phyloP scores from a whole-genome alignment of 257 asterid genomes.

The Craterostigma plantagineum region DNA sequence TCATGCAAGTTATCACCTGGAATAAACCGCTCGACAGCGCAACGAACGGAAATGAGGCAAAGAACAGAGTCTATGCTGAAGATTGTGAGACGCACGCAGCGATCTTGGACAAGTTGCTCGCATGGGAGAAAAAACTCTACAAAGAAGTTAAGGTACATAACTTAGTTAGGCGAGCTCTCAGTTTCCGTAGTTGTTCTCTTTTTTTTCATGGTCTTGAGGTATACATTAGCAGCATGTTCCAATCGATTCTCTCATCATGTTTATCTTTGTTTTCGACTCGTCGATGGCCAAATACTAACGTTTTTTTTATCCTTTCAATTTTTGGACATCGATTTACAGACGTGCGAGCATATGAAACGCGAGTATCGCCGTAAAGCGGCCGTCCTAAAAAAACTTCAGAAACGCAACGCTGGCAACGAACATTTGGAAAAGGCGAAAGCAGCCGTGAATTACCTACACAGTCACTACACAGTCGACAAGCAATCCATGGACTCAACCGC shows the following conservation, averaged over 20 bases:
- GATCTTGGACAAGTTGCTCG: constrained; percentile 80
- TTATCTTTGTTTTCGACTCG: too few relatives aligned
- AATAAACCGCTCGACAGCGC: constrained; percentile 67
- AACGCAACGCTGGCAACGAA: constrained; percentile 57
- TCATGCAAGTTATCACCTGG: constrained; percentile 97
- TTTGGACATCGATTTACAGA: constrained; percentile 24
- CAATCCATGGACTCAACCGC: constrained; percentile 92
- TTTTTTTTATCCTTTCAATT: too few relatives aligned
- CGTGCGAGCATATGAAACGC: constrained; percentile 74
- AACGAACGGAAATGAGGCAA: constrained; percentile 40
- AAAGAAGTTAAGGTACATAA: constrained; percentile 99
- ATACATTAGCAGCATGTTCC: too few relatives aligned
- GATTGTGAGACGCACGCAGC: constrained; percentile 89
- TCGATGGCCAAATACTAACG: too few relatives aligned
- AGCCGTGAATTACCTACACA: constrained; percentile 87
- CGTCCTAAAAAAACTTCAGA: constrained; percentile 56
- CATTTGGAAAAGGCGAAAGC: constrained; percentile 93
- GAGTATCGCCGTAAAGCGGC: constrained; percentile 78
- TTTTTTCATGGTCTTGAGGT: too few relatives aligned
- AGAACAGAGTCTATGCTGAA: constrained; percentile 33
- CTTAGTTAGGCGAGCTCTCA: too few relatives aligned
- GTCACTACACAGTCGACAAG: constrained; percentile 90
- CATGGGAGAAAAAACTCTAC: constrained; percentile 95
- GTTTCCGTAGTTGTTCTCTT: too few relatives aligned
- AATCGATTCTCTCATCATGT: too few relatives aligned